Conservation (phyloP, 1,284 basidiomycete species). For the Bothia castanella region DNA sequence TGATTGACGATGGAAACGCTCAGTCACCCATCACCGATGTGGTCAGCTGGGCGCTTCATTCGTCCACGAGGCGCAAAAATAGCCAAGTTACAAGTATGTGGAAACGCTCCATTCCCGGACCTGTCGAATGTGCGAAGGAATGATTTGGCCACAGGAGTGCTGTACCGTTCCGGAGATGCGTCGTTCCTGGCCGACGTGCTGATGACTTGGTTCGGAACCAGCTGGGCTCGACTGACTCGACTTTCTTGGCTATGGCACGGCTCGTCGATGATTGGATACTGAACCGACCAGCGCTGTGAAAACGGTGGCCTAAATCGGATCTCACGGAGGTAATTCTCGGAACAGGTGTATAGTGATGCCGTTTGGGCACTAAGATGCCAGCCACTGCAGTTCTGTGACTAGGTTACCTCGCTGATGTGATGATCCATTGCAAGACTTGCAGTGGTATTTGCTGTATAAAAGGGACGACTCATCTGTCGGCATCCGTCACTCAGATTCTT, state of each 20-base stretch:
- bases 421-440: constrained; percentile 29
- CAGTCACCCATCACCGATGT: constrained; percentile 7
- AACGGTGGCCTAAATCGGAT: constrained; percentile 23
- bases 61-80: constrained; percentile 18
- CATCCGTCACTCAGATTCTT: constrained; percentile 2
- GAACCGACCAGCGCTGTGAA: constrained; percentile 16
- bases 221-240: constrained; percentile 7
- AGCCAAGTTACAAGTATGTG: constrained; percentile 7
- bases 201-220: constrained; percentile 10
- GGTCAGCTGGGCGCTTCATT: constrained; percentile 10
- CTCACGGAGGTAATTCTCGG: constrained; percentile 20
- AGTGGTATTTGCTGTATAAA: constrained; percentile 37
- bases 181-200: constrained; percentile 24
- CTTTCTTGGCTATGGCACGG: constrained; percentile 17
- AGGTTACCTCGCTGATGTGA: constrained; percentile 36
- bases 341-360: constrained; percentile 29
- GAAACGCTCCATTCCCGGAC: constrained; percentile 6
- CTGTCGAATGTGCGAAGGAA: constrained; percentile 13
- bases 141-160: constrained; percentile 19
- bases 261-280: constrained; percentile 24
- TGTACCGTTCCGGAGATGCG: constrained; percentile 13
- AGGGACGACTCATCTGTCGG: constrained; percentile 7
- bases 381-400: constrained; percentile 34
- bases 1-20: constrained; percentile 28
- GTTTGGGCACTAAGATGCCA: constrained; percentile 26